Evolutionary conservation across 768 basidiomycete species (phyloP).

Genomic region (Tulasnella sp.): DNA sequence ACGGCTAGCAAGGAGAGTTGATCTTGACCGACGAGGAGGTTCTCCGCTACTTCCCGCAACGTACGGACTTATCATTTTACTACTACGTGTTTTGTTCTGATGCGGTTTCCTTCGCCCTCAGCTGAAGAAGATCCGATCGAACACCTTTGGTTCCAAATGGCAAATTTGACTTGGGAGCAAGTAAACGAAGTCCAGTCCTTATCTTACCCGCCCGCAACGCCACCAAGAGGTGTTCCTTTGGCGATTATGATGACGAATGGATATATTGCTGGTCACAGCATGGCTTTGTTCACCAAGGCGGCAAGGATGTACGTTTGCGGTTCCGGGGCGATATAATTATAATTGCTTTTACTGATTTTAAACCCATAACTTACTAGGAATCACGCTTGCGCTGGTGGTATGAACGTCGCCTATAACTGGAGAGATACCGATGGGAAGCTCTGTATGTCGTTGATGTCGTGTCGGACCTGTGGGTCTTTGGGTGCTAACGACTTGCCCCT

Average conservation of each 20-base stretch:
- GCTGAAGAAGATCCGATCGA: constrained; percentile 18
- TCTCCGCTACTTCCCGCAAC: neutral
- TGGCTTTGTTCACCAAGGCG: constrained; percentile 61
- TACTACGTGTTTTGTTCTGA: neutral
- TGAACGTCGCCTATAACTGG: constrained; percentile 61
- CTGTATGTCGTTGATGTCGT: neutral
- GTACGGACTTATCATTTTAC: neutral
- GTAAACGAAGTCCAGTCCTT: constrained; percentile 36
- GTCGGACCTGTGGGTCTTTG: neutral
- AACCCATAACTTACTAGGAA: constrained; percentile 39
- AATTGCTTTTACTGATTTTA: neutral
- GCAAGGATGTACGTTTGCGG: constrained; percentile 44
- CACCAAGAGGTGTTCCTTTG: neutral
- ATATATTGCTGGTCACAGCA: neutral
- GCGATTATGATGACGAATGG: neutral
- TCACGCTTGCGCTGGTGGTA: constrained; percentile 63
- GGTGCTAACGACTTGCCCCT: constrained; percentile 31
- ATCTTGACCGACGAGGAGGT: constrained; percentile 3
- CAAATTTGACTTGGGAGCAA: constrained; percentile 39
- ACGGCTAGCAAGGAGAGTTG: constrained; percentile 2
- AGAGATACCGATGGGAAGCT: constrained; percentile 23
- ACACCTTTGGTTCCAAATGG: constrained; percentile 12
- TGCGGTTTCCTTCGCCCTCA: neutral
- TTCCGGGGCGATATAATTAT: too few relatives aligned
- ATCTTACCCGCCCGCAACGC: neutral